Evolutionary conservation across 139 green algal genomes (phyloP), one percentile per base, ranked within the genome.

Genomic region (Ostreobium quekettii): DNA sequence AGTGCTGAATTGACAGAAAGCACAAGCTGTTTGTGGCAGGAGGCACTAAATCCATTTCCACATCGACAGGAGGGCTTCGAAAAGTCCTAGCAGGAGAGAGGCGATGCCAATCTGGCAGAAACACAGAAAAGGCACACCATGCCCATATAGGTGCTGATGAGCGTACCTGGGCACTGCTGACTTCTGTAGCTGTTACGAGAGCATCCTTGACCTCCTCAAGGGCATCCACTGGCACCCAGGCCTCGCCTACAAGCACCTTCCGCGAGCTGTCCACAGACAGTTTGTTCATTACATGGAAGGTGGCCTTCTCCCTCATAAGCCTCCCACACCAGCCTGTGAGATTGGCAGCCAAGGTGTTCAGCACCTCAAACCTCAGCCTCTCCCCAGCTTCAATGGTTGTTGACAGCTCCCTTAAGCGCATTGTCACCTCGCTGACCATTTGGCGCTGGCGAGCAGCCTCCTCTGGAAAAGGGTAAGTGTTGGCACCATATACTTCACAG

Each of bases 241-340:
- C 93, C 81, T 99, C 90, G 0, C 86, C 93, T 37, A 98, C 82
- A 53, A 99, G 83, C 72, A 84, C 89, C 76, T 98, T 97, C 67
- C 82, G 79, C 3, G 86, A 91, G 46, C 95, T 87, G 71, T 99
- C 93, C 49, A 98, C 82, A 49, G 61, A 85, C 33, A 96, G 79
- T 84, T 96, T 97, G 88, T 98, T 98, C 46, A 99, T 85, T 15
- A 89, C 91, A 83, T 98, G 91, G 81, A 97, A 98, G n/a, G 96
- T 75, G 1, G 86, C 87, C 81, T 96, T 97, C 82, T 99, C 91
- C 3, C 66, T n/a, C 8, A 32, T 67, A 8, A 76, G 56, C 22
- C 70, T 47, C 22, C 39, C 66, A 7, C 63, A 77, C 89, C 89
- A 96, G 7, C 37, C 66, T 15, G 88, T 77, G 47, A 94, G 69